Evolutionary conservation across 2,329 filamentous ascomycete species (phyloP).

Genomic region (Pseudodiploospora longispora): DNA sequence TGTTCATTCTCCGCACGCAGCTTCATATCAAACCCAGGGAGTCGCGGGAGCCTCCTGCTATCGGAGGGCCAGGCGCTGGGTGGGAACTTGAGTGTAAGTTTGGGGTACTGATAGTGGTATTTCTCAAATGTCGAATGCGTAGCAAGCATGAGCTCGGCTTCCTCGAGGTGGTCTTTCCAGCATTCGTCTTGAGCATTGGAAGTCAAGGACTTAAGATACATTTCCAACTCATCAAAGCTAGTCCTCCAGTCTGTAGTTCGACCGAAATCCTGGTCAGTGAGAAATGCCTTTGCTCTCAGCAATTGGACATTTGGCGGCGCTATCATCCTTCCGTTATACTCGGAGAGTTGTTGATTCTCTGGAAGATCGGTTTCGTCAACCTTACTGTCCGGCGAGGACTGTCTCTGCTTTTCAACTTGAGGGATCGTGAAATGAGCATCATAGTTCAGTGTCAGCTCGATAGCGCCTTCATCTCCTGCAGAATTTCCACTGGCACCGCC

Average conservation of each 20-base stretch:
- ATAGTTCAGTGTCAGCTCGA: no score
- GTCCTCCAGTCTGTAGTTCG: slow-evolving; percentile 31
- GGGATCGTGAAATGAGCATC: no score
- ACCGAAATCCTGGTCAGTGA: slow-evolving; percentile 40
- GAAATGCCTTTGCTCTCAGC: slow-evolving; percentile 32
- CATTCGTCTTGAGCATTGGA: slow-evolving; percentile 14
- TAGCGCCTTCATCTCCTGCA: no score
- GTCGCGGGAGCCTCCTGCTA: slow-evolving; percentile 20
- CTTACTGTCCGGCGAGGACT: no score
- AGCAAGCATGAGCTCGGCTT: slow-evolving; percentile 24
- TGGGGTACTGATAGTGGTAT: slow-evolving; percentile 23
- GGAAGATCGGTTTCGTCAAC: no score
- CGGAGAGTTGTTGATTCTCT: no score
- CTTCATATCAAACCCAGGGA: slow-evolving; percentile 11
- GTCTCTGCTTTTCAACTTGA: no score
- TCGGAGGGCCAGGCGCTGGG: slow-evolving; percentile 9
- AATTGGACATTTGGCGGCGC: slow-evolving; percentile 25
- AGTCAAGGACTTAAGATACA: slow-evolving; percentile 31
- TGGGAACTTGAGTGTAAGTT: slow-evolving; percentile 19
- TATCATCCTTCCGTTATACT: slow-evolving; percentile 27
- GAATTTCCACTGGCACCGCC: no score
- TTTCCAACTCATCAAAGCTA: slow-evolving; percentile 26
- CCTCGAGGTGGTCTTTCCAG: slow-evolving; percentile 22
- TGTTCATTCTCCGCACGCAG: neutral
- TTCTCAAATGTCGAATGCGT: slow-evolving; percentile 27